These are phyloP conservation scores for Neofusicoccum sp. DNA, from an alignment of 2,329 filamentous ascomycete species.

Conservation along the genomic window DNA sequence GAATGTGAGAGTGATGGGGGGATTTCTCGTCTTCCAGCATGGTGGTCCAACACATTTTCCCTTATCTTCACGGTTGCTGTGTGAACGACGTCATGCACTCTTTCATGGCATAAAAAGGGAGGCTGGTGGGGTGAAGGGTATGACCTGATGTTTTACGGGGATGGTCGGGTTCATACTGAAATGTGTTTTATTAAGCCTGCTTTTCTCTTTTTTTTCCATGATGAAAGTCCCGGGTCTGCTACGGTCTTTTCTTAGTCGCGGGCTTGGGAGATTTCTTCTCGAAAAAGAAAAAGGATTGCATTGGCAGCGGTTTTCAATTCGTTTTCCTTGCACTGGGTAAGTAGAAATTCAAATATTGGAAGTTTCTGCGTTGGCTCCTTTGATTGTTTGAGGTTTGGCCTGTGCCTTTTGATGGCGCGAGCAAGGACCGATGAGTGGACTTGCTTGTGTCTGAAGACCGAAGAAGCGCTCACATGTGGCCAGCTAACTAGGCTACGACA, in stretches of 20 bases:
- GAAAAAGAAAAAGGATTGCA: not conserved
- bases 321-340: too few species aligned
- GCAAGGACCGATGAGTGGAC: too few species aligned
- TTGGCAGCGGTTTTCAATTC: too few species aligned
- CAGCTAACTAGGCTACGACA: too few species aligned
- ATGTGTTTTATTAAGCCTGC: not conserved
- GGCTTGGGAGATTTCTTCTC: not conserved
- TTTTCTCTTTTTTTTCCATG: not conserved
- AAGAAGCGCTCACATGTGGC: too few species aligned
- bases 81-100: not conserved
- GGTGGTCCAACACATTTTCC: not conserved
- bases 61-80: not conserved
- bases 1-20: not conserved
- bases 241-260: not conserved
- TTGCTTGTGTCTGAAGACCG: too few species aligned
- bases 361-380: too few species aligned
- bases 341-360: too few species aligned
- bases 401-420: too few species aligned
- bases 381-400: too few species aligned
- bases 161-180: too few species aligned
- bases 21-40: not conserved
- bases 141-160: conserved; percentile 1
- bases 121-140: not conserved
- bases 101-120: not conserved
- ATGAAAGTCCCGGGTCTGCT: not conserved